Evolutionary conservation across 352 stramenopile species (phyloP).

Genomic region (Phytophthora constricta): DNA sequence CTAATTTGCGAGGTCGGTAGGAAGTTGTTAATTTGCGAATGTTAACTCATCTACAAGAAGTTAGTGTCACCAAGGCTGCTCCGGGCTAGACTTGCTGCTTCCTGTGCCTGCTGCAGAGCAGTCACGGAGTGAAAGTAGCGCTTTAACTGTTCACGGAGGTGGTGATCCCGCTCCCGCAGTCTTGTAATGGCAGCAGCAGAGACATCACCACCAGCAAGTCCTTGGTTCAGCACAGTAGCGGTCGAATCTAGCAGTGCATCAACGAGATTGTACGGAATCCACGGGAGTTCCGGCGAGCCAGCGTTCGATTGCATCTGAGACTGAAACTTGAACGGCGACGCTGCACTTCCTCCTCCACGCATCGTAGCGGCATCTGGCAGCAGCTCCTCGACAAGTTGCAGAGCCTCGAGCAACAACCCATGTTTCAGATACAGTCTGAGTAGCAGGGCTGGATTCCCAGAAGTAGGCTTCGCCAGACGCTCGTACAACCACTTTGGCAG

Average conservation of each 20-base stretch:
- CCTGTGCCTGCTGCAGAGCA: slow-evolving; percentile 60
- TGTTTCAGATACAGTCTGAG: slow-evolving; percentile 65
- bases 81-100: slow-evolving; percentile 50
- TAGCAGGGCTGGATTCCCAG: slow-evolving; percentile 64
- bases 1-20: background rate
- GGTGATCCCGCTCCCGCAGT: slow-evolving; percentile 41
- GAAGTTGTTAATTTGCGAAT: background rate
- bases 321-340: slow-evolving; percentile 35
- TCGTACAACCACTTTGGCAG: slow-evolving; percentile 67
- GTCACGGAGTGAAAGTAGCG: slow-evolving; percentile 63
- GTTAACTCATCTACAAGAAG: slow-evolving; percentile 23
- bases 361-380: slow-evolving; percentile 36
- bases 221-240: slow-evolving; percentile 42
- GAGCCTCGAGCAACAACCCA: slow-evolving; percentile 66
- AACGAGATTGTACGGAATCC: slow-evolving; percentile 76
- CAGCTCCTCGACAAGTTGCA: slow-evolving; percentile 56
- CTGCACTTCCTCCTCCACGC: slow-evolving; percentile 7
- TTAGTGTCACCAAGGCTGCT: slow-evolving; percentile 25
- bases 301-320: slow-evolving; percentile 35
- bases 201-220: slow-evolving; percentile 11
- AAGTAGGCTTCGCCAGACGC: slow-evolving; percentile 40
- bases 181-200: slow-evolving; percentile 24
- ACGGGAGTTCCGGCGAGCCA: slow-evolving; percentile 47
- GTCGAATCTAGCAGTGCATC: slow-evolving; percentile 64
- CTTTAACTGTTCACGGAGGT: slow-evolving; percentile 46